A percentile compares a stretch with the other conserved stretches of the same genome.
Evolutionary conservation across 2,329 filamentous ascomycete species (phyloP).

Genomic region (Colletotrichum lentis): DNA sequence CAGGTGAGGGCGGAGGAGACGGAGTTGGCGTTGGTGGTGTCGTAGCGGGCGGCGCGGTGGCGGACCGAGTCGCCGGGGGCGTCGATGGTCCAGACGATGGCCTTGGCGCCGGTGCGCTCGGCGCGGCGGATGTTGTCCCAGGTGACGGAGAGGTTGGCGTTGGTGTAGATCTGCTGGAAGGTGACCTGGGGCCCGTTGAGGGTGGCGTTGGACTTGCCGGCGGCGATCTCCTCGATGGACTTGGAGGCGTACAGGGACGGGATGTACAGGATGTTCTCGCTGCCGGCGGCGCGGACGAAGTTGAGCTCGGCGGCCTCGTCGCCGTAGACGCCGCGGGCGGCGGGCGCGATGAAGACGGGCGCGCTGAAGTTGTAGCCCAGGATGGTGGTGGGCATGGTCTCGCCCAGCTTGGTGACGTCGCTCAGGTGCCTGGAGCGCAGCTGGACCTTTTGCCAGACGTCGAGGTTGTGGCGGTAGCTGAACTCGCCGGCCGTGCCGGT

Average conservation of each 20-base stretch:
- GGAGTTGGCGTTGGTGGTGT: constrained; percentile 38
- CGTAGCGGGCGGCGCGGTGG: constrained; percentile 41
- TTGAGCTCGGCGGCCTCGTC: constrained; percentile 57
- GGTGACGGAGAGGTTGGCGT: constrained; percentile 46
- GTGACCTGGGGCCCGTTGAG: constrained; percentile 44
- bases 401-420: constrained; percentile 50
- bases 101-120: constrained; percentile 48
- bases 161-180: constrained; percentile 46
- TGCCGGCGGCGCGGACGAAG: constrained; percentile 55
- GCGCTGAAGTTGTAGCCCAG: constrained; percentile 57
- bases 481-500: constrained; percentile 59
- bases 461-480: constrained; percentile 61
- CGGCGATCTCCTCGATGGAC: constrained; percentile 48
- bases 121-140: constrained; percentile 47
- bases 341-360: constrained; percentile 60
- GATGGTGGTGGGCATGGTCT: constrained; percentile 51
- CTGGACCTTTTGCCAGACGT: constrained; percentile 56
- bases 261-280: constrained; percentile 57
- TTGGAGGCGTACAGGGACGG: constrained; percentile 46
- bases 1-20: constrained; percentile 40
- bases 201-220: constrained; percentile 41
- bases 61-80: constrained; percentile 40
- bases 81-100: constrained; percentile 51
- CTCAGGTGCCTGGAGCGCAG: constrained; percentile 53
- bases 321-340: constrained; percentile 54